These are phyloP conservation scores for Angomonas ambiguus DNA, from an alignment of 208 protist species.

Conservation along the genomic window DNA sequence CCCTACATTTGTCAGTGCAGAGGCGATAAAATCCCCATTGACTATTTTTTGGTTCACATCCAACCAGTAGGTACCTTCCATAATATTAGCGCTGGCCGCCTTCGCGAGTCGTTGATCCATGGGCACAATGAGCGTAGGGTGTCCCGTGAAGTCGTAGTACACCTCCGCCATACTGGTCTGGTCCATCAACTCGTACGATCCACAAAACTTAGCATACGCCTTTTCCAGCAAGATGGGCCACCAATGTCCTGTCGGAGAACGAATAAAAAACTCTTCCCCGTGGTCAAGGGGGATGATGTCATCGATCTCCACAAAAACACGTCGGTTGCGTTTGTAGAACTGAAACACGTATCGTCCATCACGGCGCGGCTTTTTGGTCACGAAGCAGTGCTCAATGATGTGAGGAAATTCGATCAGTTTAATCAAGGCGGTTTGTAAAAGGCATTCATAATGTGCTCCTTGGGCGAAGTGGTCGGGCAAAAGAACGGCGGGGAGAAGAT, in stretches of 20 bases:
- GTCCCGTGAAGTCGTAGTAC: constrained; percentile 75
- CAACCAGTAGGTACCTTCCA: constrained; percentile 51
- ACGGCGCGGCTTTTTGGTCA: constrained; percentile 69
- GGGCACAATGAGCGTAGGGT: constrained; percentile 63
- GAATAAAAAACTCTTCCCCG: constrained; percentile 50
- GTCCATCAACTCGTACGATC: constrained; percentile 60
- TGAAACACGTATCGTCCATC: constrained; percentile 84
- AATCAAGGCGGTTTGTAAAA: constrained; percentile 61
- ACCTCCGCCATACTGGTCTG: constrained; percentile 67
- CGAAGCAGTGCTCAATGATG: constrained; percentile 72
- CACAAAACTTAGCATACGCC: constrained; percentile 90
- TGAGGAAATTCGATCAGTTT: constrained; percentile 62
- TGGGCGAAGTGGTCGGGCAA: constrained; percentile 67
- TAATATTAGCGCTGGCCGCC: constrained; percentile 19
- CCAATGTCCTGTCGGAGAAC: constrained; percentile 62
- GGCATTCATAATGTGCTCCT: constrained; percentile 80
- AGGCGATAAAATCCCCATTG: constrained; percentile 44
- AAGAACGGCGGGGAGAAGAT: constrained; percentile 50
- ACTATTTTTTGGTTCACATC: constrained; percentile 59
- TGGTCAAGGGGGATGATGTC: constrained; percentile 57
- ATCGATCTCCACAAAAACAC: constrained; percentile 77
- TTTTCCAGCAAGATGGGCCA: constrained; percentile 88
- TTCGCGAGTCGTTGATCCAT: constrained; percentile 55
- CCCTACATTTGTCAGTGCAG: constrained; percentile 44
- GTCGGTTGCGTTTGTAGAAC: constrained; percentile 57